A percentile compares a stretch with the other conserved stretches of the same genome.
Conservation (phyloP, 1,284 basidiomycete species). For the Sporisorium reilianum region DNA sequence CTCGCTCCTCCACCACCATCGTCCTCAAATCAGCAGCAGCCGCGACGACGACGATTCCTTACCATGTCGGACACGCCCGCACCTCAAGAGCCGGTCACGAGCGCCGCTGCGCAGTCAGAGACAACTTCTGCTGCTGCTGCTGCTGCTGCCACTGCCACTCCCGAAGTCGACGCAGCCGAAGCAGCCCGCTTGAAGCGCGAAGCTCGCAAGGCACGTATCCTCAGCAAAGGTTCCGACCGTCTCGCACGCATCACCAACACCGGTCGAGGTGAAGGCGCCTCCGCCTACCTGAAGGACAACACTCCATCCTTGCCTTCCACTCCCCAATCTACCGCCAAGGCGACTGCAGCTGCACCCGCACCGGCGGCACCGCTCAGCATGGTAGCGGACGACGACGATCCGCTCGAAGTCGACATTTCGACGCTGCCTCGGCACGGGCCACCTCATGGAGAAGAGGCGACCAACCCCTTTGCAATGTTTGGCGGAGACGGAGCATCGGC, state of each 20-base stretch:
- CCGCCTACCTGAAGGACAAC: slow-evolving; percentile 54
- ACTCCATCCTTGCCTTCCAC: slow-evolving; percentile 19
- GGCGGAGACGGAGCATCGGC: slow-evolving; percentile 7
- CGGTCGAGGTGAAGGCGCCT: slow-evolving; percentile 63
- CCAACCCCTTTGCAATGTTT: slow-evolving; percentile 43
- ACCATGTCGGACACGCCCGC: slow-evolving; percentile 29
- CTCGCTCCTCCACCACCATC: slow-evolving; percentile 6
- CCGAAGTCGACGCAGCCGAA: slow-evolving; percentile 48
- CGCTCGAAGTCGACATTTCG: slow-evolving; percentile 55
- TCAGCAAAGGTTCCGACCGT: slow-evolving; percentile 64
- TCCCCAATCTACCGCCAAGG: neutral
- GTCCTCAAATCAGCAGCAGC: neutral
- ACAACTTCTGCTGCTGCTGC: neutral
- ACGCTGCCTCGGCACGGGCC: slow-evolving; percentile 18
- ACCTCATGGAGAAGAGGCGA: slow-evolving; percentile 23
- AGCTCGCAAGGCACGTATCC: slow-evolving; percentile 66
- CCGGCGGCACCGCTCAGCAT: neutral
- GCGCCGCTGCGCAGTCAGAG: neutral
- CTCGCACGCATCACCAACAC: slow-evolving; percentile 67
- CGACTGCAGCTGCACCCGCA: neutral
- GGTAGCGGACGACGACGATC: slow-evolving; percentile 49
- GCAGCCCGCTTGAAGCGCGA: slow-evolving; percentile 63
- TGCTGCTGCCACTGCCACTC: slow-evolving; percentile 3
- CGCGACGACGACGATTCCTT: neutral
- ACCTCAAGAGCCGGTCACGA: neutral